Evolutionary conservation across 2,329 filamentous ascomycete species (phyloP).

Genomic region (Arthrobotrys sinensis): DNA sequence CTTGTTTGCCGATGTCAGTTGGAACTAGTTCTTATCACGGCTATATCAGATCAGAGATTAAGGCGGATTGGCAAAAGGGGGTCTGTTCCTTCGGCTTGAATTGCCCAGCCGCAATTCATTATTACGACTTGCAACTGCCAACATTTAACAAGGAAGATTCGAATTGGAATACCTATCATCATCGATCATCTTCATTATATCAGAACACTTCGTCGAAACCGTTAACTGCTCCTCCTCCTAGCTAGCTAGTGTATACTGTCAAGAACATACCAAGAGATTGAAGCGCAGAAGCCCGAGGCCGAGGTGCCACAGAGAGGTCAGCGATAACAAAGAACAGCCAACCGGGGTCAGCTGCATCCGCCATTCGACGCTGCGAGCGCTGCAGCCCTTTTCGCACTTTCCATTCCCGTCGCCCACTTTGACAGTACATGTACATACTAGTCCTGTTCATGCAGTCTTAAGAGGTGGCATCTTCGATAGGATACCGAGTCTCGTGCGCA

Average conservation of each 20-base stretch:
- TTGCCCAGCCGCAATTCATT: slow-evolving; percentile 7
- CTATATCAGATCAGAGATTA: slow-evolving; percentile 15
- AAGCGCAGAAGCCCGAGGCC: neutral
- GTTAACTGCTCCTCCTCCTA: no score
- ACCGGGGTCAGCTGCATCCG: slow-evolving; percentile 17
- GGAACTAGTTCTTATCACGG: slow-evolving; percentile 18
- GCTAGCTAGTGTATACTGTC: no score
- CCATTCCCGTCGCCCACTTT: neutral
- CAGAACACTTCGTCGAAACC: neutral
- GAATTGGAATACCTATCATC: no score
- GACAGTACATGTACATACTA: neutral
- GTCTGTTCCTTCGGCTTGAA: slow-evolving; percentile 13
- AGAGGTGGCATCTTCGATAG: slow-evolving; percentile 31
- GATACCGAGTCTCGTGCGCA: slow-evolving; percentile 21
- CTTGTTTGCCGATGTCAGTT: slow-evolving; percentile 36
- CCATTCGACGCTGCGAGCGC: slow-evolving; percentile 13
- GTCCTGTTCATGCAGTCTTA: slow-evolving; percentile 14
- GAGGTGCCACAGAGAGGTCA: neutral
- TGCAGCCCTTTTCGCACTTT: neutral
- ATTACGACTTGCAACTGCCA: slow-evolving; percentile 14
- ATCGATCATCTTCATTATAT: neutral
- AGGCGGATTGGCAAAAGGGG: slow-evolving; percentile 20
- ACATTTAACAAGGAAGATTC: neutral
- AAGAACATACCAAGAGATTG: neutral
- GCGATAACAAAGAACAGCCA: neutral